phyloP scores from a whole-genome alignment of 164 flowering plant species.

The Aristolochia contorta region DNA sequence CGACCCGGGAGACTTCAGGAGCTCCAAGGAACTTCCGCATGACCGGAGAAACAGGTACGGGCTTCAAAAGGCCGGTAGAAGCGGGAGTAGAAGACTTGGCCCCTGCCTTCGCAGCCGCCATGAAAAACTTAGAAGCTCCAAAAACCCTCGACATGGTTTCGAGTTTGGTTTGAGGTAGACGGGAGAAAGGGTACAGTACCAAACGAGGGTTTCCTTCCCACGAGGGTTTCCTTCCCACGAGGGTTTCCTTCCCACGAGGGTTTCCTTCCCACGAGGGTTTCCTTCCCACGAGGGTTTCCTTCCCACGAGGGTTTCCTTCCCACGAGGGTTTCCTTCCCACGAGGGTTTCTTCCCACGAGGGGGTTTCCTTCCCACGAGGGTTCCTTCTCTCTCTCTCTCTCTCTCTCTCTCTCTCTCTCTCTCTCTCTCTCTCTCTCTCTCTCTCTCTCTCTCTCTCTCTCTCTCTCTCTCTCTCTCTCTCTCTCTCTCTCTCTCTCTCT shows the following conservation, averaged over 20 bases:
- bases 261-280: not conserved
- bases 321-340: not conserved
- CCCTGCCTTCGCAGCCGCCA: slow-evolving; percentile 4
- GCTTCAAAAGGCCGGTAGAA: slow-evolving; percentile 23
- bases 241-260: not conserved
- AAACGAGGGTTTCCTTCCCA: not conserved
- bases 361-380: not conserved
- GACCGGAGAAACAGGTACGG: slow-evolving; percentile 36
- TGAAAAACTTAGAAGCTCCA: slow-evolving; percentile 9
- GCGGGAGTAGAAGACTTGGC: not conserved
- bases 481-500: too few species aligned
- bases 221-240: not conserved
- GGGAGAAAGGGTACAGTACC: too few species aligned
- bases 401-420: too few species aligned
- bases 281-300: not conserved
- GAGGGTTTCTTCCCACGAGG: too few species aligned
- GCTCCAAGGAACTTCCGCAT: slow-evolving; percentile 41
- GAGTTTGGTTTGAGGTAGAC: too few species aligned
- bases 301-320: not conserved
- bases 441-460: too few species aligned
- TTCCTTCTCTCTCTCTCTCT: too few species aligned
- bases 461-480: too few species aligned
- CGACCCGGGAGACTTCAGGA: slow-evolving; percentile 41
- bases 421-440: too few species aligned
- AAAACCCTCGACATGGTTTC: slow-evolving; percentile 9